Conservation (phyloP, 2,329 filamentous ascomycete species). For the Fusarium temperatum region DNA sequence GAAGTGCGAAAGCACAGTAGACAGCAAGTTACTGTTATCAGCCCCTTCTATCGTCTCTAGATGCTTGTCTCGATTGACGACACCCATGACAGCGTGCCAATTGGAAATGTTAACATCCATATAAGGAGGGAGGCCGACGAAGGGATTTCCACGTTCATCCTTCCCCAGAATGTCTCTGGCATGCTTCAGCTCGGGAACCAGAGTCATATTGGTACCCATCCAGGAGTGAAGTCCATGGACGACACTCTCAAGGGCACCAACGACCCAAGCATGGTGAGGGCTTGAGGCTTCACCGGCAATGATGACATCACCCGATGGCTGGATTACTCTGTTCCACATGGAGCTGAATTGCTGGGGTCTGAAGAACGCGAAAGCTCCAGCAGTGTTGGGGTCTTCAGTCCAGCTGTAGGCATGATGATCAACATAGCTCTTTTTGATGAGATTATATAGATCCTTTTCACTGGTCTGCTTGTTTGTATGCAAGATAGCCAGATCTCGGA, state of each 20-base stretch:
- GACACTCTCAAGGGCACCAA: constrained; percentile 7
- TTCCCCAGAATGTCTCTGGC: not conserved
- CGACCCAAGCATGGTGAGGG: constrained; percentile 4
- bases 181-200: not conserved
- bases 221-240: not conserved
- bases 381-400: constrained; percentile 1
- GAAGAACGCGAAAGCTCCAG: constrained; percentile 21
- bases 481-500: not conserved
- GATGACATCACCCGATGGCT: constrained; percentile 15
- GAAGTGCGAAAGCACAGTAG: not conserved
- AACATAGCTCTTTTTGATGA: constrained; percentile 4
- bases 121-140: not conserved
- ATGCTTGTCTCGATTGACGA: not conserved
- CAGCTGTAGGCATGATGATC: constrained; percentile 1
- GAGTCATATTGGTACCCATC: not conserved
- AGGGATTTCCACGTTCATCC: not conserved
- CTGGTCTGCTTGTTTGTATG: not conserved
- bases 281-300: constrained; percentile 18
- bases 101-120: not conserved
- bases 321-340: constrained; percentile 12
- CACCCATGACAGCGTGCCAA: not conserved
- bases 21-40: not conserved
- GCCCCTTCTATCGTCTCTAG: not conserved
- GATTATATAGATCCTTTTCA: not conserved
- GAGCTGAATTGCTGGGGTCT: constrained; percentile 13